A percentile compares a stretch with the other conserved stretches of the same genome.
Evolutionary conservation across 139 green algal species (phyloP).

Genomic region (Chlorella sp.): DNA sequence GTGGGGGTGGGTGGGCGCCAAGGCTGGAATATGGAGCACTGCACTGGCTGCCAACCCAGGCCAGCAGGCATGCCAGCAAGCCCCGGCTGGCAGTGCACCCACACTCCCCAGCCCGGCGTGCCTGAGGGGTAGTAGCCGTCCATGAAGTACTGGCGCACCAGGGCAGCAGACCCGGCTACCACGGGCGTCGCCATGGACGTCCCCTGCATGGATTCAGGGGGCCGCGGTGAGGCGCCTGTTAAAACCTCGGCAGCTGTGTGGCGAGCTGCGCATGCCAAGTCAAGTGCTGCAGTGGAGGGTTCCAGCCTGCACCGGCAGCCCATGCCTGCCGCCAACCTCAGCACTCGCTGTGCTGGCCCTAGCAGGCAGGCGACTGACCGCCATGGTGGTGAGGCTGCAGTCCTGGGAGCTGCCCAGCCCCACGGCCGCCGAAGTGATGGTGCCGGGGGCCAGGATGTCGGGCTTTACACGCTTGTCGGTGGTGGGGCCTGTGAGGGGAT

Average conservation of each 20-base stretch:
- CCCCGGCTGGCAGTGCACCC: too few species aligned
- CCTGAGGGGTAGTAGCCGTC: constrained; percentile 60
- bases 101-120: not conserved
- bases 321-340: too few species aligned
- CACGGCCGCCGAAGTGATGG: constrained; percentile 52
- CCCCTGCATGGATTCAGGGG: constrained; percentile 56
- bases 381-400: constrained; percentile 11
- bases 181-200: constrained; percentile 94
- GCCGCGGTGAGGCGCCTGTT: too few species aligned
- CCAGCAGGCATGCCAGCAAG: too few species aligned
- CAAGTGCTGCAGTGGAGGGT: too few species aligned
- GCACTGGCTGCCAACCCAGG: too few species aligned
- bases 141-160: constrained; percentile 90
- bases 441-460: constrained; percentile 85
- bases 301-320: too few species aligned
- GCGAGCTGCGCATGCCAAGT: too few species aligned
- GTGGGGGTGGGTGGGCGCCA: not conserved
- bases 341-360: too few species aligned
- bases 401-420: not conserved
- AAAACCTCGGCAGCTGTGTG: too few species aligned
- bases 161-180: constrained; percentile 61
- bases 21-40: not conserved
- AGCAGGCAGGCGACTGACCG: too few species aligned
- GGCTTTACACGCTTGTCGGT: constrained; percentile 88
- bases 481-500: constrained; percentile 73